Evolutionary conservation across 768 basidiomycete species (phyloP), one percentile per base, ranked within the genome.

Genomic region (Mycena kentingensis): DNA sequence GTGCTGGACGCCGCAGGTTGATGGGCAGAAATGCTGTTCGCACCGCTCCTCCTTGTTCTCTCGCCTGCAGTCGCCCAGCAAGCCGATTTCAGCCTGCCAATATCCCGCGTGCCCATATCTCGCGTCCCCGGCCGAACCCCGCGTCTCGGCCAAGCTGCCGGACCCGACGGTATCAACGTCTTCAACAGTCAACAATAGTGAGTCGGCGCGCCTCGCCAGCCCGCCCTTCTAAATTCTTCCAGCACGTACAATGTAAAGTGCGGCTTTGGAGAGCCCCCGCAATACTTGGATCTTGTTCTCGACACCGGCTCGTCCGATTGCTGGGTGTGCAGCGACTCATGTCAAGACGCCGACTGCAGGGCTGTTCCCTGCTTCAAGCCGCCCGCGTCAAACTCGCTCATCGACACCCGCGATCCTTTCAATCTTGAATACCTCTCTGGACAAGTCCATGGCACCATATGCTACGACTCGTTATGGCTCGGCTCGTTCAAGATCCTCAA

Each of bases 251-350:
- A 48, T 28, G 35, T 55, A 42, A 59, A 76, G 28, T 65, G 79
- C 38, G 77, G 76, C n/a, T 27, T 39, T 70, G 67, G 3, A 75
- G 78, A 61, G 54, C 66, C 34, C 74, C 82, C 51, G 68, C 69
- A 61, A 68, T 76, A 19, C 3, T 60, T 55, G 24, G 4, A 34
- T 6, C 31, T 52, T n/a, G 73, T 79, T 4, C 66, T 82, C 25
- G 81, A 83, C 60, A 83, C 82, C 7, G 82, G 82, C 42, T 84
- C 81, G 3, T 75, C 83, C 1, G 82, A 83, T 62, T 60, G 84
- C 57, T 84, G 82, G 82, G 70, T 82, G 15, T 73, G 75, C 28
- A 79, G 78, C 13, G 69, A 72, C 24, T 62, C 68, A 37, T 84
- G 84, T 63, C 49, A 64, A 26, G 62, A 66, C 10, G 46, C 64